A percentile compares a stretch with the other conserved stretches of the same genome.
phyloP scores from a whole-genome alignment of 306 rosid species.

The Vigna mungo region DNA sequence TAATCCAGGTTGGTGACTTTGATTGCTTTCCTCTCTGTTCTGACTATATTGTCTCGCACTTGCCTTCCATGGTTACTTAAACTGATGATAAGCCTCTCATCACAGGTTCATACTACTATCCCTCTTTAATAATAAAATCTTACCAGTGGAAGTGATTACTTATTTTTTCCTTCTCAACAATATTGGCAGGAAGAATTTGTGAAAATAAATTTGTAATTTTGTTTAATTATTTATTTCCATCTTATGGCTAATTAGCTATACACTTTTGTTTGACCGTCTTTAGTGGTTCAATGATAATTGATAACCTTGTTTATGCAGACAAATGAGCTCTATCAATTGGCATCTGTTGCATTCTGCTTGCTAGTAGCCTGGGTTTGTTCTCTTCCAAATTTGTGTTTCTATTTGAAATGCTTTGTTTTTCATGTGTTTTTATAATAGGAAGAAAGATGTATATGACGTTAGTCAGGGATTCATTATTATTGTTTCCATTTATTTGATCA shows the following conservation, averaged over 20 bases:
- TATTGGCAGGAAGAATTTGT: constrained; percentile 12
- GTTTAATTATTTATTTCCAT: constrained; percentile 33
- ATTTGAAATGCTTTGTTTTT: constrained; percentile 27
- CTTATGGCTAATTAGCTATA: constrained; percentile 22
- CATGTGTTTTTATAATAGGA: constrained; percentile 12
- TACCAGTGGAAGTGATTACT: constrained; percentile 38
- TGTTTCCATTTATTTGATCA: too few species aligned
- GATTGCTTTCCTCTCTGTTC: constrained; percentile 74
- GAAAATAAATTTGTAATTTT: constrained; percentile 41
- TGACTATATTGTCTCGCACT: constrained; percentile 85
- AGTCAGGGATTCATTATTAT: too few species aligned
- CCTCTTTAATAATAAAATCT: constrained; percentile 33
- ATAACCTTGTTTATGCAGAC: constrained; percentile 69
- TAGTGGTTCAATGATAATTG: constrained; percentile 27
- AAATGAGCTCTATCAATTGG: constrained; percentile 95
- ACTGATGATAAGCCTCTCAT: constrained; percentile 94
- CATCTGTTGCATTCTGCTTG: constrained; percentile 96
- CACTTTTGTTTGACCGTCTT: constrained; percentile 41
- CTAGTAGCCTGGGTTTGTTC: constrained; percentile 93
- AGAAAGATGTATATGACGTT: not conserved
- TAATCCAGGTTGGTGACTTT: constrained; percentile 82
- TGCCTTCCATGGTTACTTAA: constrained; percentile 92
- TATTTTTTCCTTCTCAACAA: constrained; percentile 20
- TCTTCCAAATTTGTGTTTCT: constrained; percentile 36
- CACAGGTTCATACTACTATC: constrained; percentile 64